Percentiles rank a stretch among this genome's conserved stretches.
phyloP scores from a whole-genome alignment of 495 filamentous ascomycete species.

The Neurospora hispaniola region DNA sequence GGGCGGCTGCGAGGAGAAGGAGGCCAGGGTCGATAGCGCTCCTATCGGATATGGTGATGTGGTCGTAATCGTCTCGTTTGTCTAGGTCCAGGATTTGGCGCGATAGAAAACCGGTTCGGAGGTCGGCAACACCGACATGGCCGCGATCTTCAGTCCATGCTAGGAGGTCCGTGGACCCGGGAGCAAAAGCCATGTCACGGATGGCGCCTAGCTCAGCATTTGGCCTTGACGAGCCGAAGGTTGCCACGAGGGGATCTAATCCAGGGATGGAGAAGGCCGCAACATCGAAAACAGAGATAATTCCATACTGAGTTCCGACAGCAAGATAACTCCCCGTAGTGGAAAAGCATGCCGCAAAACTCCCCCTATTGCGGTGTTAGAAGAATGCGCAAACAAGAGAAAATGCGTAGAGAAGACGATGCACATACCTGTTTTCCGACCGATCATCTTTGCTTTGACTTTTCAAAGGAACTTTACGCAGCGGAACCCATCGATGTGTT shows the following conservation, averaged over 20 bases:
- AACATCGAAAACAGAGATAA: constrained; percentile 42
- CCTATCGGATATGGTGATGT: constrained; percentile 32
- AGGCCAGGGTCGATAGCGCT: constrained; percentile 41
- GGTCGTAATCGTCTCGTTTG: constrained; percentile 44
- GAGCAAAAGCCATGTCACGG: constrained; percentile 82
- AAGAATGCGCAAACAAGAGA: neutral
- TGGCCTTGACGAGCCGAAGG: constrained; percentile 47
- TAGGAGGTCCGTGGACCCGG: constrained; percentile 81
- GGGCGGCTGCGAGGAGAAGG: constrained; percentile 6
- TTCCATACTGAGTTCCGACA: constrained; percentile 47
- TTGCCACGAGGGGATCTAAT: constrained; percentile 30
- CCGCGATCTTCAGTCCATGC: constrained; percentile 90
- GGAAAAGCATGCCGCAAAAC: constrained; percentile 46
- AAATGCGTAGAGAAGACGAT: neutral
- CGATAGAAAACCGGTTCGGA: constrained; percentile 62
- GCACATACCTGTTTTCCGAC: constrained; percentile 25
- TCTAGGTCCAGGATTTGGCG: constrained; percentile 65
- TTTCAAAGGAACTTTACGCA: constrained; percentile 36
- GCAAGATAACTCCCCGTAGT: constrained; percentile 40
- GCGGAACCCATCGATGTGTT: constrained; percentile 29
- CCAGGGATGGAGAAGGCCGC: constrained; percentile 24
- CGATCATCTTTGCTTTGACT: constrained; percentile 37
- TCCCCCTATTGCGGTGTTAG: constrained; percentile 30
- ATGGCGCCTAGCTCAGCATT: constrained; percentile 62
- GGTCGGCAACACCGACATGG: constrained; percentile 72